phyloP scores from a whole-genome alignment of 2,329 filamentous ascomycete species.

The Sporothrix globosa region DNA sequence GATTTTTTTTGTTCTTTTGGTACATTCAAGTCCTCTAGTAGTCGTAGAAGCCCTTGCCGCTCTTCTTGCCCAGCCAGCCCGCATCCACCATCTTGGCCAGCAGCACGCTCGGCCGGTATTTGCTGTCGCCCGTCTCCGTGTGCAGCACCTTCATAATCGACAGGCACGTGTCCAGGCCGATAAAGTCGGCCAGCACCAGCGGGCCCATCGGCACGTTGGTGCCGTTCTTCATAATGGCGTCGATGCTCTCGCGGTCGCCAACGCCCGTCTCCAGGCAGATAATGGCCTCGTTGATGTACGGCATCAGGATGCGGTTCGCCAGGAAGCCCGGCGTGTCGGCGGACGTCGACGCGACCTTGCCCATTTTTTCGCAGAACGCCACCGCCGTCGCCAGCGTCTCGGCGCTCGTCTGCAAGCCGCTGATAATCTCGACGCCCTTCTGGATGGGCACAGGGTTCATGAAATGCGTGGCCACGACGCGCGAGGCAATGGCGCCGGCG shows the following conservation, averaged over 20 bases:
- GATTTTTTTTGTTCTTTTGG: neutral
- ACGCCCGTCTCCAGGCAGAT: slow-evolving; percentile 95
- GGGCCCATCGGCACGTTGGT: slow-evolving; percentile 99
- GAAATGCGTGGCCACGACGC: slow-evolving; percentile 95
- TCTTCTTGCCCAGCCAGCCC: slow-evolving; percentile 97
- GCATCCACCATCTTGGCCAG: slow-evolving; percentile 96
- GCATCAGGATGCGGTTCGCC: slow-evolving; percentile 96
- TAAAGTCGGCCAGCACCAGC: slow-evolving; percentile 91
- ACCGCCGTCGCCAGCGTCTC: slow-evolving; percentile 81
- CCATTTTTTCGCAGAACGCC: slow-evolving; percentile 86
- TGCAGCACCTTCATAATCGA: slow-evolving; percentile 97
- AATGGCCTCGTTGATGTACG: slow-evolving; percentile 97
- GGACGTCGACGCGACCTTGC: slow-evolving; percentile 85
- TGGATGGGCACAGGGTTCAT: slow-evolving; percentile 99
- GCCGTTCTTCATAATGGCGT: slow-evolving; percentile 98
- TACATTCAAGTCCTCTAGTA: slow-evolving; percentile 57
- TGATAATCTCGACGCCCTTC: slow-evolving; percentile 97
- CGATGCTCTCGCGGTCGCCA: slow-evolving; percentile 86
- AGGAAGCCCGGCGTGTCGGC: slow-evolving; percentile 92
- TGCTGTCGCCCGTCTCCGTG: slow-evolving; percentile 88
- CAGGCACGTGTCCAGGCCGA: slow-evolving; percentile 92
- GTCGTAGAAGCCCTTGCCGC: slow-evolving; percentile 92
- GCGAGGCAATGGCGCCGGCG: slow-evolving; percentile 73
- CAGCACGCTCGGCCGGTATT: slow-evolving; percentile 88
- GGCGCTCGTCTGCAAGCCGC: slow-evolving; percentile 85